Conservation (phyloP, 805 yeast species). For the Pichia nakasei region DNA sequence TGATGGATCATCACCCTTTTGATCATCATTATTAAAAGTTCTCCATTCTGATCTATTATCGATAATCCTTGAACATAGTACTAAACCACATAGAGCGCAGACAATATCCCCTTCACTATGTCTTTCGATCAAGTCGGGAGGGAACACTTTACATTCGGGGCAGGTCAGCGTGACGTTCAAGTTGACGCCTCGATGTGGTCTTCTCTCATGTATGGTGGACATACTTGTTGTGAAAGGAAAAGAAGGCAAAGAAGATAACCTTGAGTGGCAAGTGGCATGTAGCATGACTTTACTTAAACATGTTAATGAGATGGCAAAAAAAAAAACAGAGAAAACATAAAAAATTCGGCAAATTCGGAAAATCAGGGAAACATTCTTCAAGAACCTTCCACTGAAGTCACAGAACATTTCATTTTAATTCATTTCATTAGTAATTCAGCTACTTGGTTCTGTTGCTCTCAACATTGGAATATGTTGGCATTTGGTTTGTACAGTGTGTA, state of each 20-base stretch:
- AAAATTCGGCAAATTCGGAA: too few species aligned
- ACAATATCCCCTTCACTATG: conserved; percentile 97
- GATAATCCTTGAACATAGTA: conserved; percentile 81
- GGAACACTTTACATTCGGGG: conserved; percentile 92
- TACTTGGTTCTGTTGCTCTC: too few species aligned
- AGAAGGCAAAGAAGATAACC: background rate
- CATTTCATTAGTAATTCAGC: too few species aligned
- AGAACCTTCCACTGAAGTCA: too few species aligned
- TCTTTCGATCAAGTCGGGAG: conserved; percentile 91
- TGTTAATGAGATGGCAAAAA: too few species aligned
- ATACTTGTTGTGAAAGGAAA: conserved; percentile 1
- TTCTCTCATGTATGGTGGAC: conserved; percentile 10
- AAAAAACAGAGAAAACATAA: too few species aligned
- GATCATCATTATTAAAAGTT: conserved; percentile 95
- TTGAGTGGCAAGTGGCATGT: background rate
- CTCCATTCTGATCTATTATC: conserved; percentile 98
- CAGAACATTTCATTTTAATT: too few species aligned
- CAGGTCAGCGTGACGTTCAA: conserved; percentile 84
- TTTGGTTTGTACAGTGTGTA: too few species aligned
- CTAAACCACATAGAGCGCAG: conserved; percentile 96
- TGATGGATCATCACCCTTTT: conserved; percentile 95
- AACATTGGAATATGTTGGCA: too few species aligned
- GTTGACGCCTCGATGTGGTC: conserved; percentile 51
- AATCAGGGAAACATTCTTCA: too few species aligned
- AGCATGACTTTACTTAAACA: too few species aligned